Percentiles rank a stretch among this genome's conserved stretches.
These are phyloP conservation scores for Odonthalia washingtoniensis DNA, from an alignment of 31 red algal species.

Conservation along the genomic window DNA sequence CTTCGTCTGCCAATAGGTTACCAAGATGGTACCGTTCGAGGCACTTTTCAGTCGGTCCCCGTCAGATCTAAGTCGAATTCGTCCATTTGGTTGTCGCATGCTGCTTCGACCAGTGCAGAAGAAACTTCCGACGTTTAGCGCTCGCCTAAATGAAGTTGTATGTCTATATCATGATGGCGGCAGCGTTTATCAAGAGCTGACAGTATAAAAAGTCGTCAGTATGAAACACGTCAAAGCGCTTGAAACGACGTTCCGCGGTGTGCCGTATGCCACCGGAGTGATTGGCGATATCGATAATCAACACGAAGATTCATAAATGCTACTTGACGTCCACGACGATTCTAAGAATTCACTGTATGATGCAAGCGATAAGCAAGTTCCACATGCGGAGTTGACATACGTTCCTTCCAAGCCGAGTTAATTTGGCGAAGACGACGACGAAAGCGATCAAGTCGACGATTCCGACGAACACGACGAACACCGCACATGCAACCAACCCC, in stretches of 20 bases:
- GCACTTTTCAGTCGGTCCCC: background rate
- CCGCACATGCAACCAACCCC: too few relatives aligned
- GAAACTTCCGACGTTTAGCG: background rate
- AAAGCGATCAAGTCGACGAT: too few relatives aligned
- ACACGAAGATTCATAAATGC: too few relatives aligned
- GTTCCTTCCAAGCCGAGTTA: too few relatives aligned
- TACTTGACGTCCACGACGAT: too few relatives aligned
- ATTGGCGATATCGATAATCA: too few relatives aligned
- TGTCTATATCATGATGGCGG: slow-evolving; percentile 17
- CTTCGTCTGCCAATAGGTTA: background rate
- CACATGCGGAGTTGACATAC: too few relatives aligned
- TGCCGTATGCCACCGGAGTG: too few relatives aligned
- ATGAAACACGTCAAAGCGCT: slow-evolving; percentile 28
- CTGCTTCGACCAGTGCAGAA: background rate
- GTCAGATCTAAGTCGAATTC: background rate
- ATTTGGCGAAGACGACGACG: too few relatives aligned
- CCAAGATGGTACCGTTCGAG: background rate
- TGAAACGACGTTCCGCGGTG: slow-evolving; percentile 31
- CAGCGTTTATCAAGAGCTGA: slow-evolving; percentile 27
- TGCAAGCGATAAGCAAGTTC: too few relatives aligned
- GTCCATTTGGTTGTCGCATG: slow-evolving; percentile 30
- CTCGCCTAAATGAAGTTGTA: background rate
- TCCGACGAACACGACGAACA: too few relatives aligned
- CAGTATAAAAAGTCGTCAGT: background rate
- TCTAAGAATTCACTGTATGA: too few relatives aligned